phyloP scores from a whole-genome alignment of 1,284 basidiomycete genomes.

The Tranzscheliella williamsii region DNA sequence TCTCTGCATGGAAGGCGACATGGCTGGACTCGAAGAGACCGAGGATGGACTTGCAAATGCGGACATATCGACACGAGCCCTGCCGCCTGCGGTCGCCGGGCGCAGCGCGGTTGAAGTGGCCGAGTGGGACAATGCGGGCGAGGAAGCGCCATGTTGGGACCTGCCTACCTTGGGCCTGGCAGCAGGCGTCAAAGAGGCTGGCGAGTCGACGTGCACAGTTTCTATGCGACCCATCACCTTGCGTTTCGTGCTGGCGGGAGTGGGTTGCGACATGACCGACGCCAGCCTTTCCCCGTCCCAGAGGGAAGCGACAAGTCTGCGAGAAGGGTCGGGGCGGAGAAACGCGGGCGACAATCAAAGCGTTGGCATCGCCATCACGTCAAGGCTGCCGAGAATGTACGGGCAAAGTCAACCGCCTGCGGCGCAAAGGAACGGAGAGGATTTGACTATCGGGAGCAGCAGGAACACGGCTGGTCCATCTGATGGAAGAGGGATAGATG shows the following conservation, averaged over 20 bases:
- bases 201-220: conserved; percentile 12
- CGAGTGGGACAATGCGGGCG: conserved; percentile 17
- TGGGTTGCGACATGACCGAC: conserved; percentile 30
- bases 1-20: conserved; percentile 16
- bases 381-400: too few species aligned
- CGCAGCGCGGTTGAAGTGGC: conserved; percentile 10
- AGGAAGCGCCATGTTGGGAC: conserved; percentile 29
- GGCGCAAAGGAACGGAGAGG: too few species aligned
- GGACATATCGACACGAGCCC: conserved; percentile 38
- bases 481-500: too few species aligned
- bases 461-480: too few species aligned
- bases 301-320: too few species aligned
- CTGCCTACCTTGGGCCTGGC: conserved; percentile 27
- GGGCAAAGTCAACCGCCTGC: too few species aligned
- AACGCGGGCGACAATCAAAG: too few species aligned
- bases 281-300: too few species aligned
- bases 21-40: conserved; percentile 17
- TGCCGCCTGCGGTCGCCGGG: conserved; percentile 6
- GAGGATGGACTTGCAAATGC: conserved; percentile 22
- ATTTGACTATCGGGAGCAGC: too few species aligned
- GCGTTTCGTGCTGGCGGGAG: conserved; percentile 24
- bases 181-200: conserved; percentile 19
- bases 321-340: too few species aligned
- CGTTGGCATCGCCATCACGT: too few species aligned
- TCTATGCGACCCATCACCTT: conserved; percentile 43